These are phyloP conservation scores for Calcarisporium arbuscula DNA, from an alignment of 2,329 filamentous ascomycete genomes.

Conservation along the genomic window DNA sequence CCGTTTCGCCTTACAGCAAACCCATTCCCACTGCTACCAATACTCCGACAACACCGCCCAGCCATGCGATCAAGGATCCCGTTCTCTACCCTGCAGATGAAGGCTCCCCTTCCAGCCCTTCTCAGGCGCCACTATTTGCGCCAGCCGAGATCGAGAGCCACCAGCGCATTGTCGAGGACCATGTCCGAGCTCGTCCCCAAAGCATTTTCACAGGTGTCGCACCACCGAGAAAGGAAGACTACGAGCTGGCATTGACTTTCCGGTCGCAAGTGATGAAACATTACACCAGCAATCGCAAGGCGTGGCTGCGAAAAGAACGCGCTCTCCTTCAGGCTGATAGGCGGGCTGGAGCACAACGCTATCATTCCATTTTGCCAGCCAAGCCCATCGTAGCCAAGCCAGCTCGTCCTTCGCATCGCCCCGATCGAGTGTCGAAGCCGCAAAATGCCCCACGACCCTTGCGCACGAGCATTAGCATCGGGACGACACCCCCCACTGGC, in stretches of 20 bases:
- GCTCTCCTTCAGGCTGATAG: constrained; percentile 42
- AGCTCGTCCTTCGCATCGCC: constrained; percentile 20
- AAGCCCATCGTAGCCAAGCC: constrained; percentile 27
- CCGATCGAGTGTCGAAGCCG: constrained; percentile 30
- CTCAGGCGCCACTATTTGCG: constrained; percentile 45
- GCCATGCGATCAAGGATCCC: constrained; percentile 40
- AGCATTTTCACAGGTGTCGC: constrained; percentile 28
- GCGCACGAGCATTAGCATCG: constrained; percentile 19
- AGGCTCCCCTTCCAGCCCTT: constrained; percentile 27
- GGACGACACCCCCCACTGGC: constrained; percentile 18
- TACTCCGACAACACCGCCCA: constrained; percentile 20
- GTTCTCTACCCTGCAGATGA: constrained; percentile 51
- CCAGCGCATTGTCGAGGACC: constrained; percentile 43
- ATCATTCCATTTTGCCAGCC: constrained; percentile 36
- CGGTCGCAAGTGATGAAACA: constrained; percentile 44
- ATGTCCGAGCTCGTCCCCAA: constrained; percentile 38
- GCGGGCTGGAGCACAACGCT: constrained; percentile 32
- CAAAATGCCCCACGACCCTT: constrained; percentile 27
- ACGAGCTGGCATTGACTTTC: constrained; percentile 47
- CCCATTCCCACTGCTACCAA: constrained; percentile 26
- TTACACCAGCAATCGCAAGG: constrained; percentile 35
- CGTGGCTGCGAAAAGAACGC: constrained; percentile 46
- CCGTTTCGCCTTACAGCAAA: constrained; percentile 45
- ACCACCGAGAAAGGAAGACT: constrained; percentile 47
- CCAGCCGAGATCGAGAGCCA: constrained; percentile 33